phyloP scores from a whole-genome alignment of 805 yeast genomes.

The Limtongozyma cylindracea region DNA sequence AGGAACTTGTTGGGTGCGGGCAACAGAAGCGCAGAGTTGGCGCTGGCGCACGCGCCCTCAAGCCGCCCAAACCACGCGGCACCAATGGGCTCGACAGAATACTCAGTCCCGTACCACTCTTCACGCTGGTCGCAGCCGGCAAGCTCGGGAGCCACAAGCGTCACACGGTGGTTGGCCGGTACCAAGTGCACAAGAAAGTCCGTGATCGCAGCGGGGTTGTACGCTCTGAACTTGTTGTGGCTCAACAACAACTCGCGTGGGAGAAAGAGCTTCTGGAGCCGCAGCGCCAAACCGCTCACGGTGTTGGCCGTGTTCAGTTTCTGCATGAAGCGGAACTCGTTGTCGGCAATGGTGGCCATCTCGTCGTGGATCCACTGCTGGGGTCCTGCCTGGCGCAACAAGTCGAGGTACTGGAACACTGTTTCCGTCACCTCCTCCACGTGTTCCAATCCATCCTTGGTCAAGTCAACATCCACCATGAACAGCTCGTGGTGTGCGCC shows the following conservation, averaged over 20 bases:
- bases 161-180: conserved; percentile 33
- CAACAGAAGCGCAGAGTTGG: conserved; percentile 21
- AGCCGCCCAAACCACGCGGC: conserved; percentile 10
- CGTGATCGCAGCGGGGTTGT: conserved; percentile 24
- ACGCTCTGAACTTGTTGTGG: conserved; percentile 27
- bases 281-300: conserved; percentile 33
- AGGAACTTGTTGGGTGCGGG: conserved; percentile 65
- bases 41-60: conserved; percentile 4
- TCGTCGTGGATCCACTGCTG: conserved; percentile 69
- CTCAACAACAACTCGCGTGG: conserved; percentile 46
- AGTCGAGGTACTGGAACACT: conserved; percentile 48
- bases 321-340: conserved; percentile 61
- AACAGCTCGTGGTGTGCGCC: conserved; percentile 32
- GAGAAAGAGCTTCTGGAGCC: conserved; percentile 9
- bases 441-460: conserved; percentile 40
- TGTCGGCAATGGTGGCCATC: conserved; percentile 34
- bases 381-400: conserved; percentile 31
- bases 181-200: conserved; percentile 22
- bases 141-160: conserved; percentile 24
- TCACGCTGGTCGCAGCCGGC: conserved; percentile 24
- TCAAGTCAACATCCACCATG: conserved; percentile 45
- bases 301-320: conserved; percentile 49
- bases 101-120: conserved; percentile 83
- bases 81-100: conserved; percentile 21
- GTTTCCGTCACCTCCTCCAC: conserved; percentile 33